phyloP scores from a whole-genome alignment of 345 rosid genomes.

The Turritis glabra region DNA sequence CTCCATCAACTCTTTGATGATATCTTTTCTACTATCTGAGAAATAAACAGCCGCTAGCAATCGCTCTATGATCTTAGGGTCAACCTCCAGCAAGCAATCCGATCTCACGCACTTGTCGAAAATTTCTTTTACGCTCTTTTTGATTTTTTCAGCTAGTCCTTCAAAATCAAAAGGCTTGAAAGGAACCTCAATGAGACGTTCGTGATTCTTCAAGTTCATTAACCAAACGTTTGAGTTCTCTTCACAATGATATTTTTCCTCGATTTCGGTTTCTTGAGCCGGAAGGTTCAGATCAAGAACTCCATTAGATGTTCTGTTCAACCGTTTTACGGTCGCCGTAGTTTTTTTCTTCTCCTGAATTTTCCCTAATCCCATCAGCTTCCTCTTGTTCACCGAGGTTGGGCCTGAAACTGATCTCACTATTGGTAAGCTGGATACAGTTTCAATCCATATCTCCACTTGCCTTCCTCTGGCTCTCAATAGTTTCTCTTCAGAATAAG shows the following conservation, averaged over 20 bases:
- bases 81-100: slow-evolving; percentile 47
- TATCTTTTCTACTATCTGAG: slow-evolving; percentile 38
- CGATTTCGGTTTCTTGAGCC: slow-evolving; percentile 50
- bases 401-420: slow-evolving; percentile 11
- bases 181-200: slow-evolving; percentile 39
- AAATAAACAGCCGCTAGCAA: slow-evolving; percentile 50
- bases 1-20: slow-evolving; percentile 50
- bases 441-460: slow-evolving; percentile 53
- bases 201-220: slow-evolving; percentile 46
- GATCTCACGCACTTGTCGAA: slow-evolving; percentile 42
- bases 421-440: slow-evolving; percentile 12
- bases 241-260: slow-evolving; percentile 21
- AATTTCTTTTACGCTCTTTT: slow-evolving; percentile 35
- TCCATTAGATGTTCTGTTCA: slow-evolving; percentile 40
- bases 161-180: slow-evolving; percentile 68
- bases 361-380: slow-evolving; percentile 41
- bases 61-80: slow-evolving; percentile 58
- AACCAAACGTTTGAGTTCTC: slow-evolving; percentile 54
- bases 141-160: slow-evolving; percentile 47
- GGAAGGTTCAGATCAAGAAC: slow-evolving; percentile 74
- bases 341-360: slow-evolving; percentile 34
- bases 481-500: slow-evolving; percentile 55
- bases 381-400: slow-evolving; percentile 51
- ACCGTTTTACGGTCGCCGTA: slow-evolving; percentile 45
- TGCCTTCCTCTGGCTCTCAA: slow-evolving; percentile 49